Base-by-base conservation (phyloP, 1,284 basidiomycete species). In the Cutaneotrichosporon dermatis region DNA sequence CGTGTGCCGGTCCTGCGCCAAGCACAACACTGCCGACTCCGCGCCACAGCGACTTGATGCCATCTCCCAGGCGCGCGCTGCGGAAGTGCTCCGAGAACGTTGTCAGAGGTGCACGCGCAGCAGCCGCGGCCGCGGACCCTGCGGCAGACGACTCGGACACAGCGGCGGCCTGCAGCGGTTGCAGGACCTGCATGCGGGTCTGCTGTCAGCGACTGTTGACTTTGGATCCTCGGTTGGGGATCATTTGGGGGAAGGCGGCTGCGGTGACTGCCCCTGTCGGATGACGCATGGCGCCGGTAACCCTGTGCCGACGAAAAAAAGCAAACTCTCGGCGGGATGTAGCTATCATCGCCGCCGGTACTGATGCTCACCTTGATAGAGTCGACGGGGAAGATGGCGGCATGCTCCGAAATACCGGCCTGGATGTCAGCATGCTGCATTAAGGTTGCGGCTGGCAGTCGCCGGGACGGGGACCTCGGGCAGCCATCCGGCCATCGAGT, bases 391-490 rank as follows among this genome's bases (percentile, higher is more conserved):
- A 92, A 99, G 89, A 99, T 99, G 75, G 96, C 92, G 34, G 94
- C 91, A 80, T 99, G 96, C 79, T 99, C 96, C 57, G 92, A 93
- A 70, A 99, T 99, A 63, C 96, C 96, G 68, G 96, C 95, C 91
- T 94, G 75, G 4, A 40, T 59, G 48, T 56, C 40, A 56, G 55
- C 41, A 25, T 25, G 25, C 25, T 25, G 25, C 25, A 25, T 25
- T 25, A 25, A 25, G 25, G 25, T 25, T 25, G 25, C 25, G 25
- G 25, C 25, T 25, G 25, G 25, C 25, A 25, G 25, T 25, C 25
- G 25, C 25, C 25, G 25, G 25, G 25, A 25, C 25, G 25, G 25
- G 25, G 25, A 25, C 25, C 25, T 25, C 25, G 25, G 25, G 25
- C 25, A 25, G 25, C 25, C 25, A 25, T 25, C 25, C 25, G 25